These are phyloP conservation scores for Pseudogymnoascus sp. DNA, from an alignment of 2,329 filamentous ascomycete genomes.

Conservation along the genomic window DNA sequence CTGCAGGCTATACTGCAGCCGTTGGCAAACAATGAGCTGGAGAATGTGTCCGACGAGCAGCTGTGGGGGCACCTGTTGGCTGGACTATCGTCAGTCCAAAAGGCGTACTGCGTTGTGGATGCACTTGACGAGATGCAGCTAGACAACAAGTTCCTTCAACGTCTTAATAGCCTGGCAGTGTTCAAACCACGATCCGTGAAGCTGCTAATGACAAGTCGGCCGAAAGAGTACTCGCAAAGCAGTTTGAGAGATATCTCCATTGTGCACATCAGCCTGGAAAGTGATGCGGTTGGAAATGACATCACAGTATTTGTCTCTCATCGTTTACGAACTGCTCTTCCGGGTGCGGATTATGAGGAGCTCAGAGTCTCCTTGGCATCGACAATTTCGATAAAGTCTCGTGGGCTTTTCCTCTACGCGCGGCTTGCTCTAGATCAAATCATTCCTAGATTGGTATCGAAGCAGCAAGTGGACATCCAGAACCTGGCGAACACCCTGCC, in stretches of 20 bases:
- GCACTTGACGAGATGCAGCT: constrained; percentile 25
- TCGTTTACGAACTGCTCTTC: constrained; percentile 14
- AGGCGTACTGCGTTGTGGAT: constrained; percentile 40
- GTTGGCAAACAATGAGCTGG: constrained; percentile 13
- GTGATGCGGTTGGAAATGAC: constrained; percentile 19
- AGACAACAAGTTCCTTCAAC: constrained; percentile 11
- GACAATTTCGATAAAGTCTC: constrained; percentile 14
- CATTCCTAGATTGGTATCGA: constrained; percentile 13
- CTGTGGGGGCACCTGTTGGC: constrained; percentile 28
- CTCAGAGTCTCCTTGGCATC: not conserved
- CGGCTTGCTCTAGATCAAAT: constrained; percentile 21
- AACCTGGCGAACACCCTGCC: constrained; percentile 16
- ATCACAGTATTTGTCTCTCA: constrained; percentile 12
- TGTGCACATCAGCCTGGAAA: constrained; percentile 19
- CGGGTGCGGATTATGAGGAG: constrained; percentile 12
- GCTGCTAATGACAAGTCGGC: constrained; percentile 21
- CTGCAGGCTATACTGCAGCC: constrained; percentile 22
- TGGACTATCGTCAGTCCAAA: constrained; percentile 16
- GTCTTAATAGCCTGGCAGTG: constrained; percentile 14
- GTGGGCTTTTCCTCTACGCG: constrained; percentile 22
- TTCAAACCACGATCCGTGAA: constrained; percentile 17
- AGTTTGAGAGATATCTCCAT: constrained; percentile 17
- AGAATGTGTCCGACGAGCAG: constrained; percentile 16
- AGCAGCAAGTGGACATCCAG: constrained; percentile 11
- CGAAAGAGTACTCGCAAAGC: constrained; percentile 19